Base-by-base conservation (phyloP, 768 basidiomycete species). In the Mycena leptocephala region DNA sequence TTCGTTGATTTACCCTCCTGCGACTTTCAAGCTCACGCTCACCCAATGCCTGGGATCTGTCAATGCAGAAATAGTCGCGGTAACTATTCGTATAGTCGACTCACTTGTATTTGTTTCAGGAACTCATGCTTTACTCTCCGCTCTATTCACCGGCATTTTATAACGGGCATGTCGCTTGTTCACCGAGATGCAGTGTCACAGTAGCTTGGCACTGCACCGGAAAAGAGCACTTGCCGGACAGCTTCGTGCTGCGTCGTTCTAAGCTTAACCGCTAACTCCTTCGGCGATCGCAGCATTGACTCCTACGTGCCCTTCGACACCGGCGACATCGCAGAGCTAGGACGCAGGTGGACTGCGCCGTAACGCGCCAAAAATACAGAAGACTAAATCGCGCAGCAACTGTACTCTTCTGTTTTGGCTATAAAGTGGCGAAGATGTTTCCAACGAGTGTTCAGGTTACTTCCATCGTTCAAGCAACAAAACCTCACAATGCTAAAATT, bases 401-500 rank as follows among this genome's bases (percentile, higher is more conserved):
- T n/a, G n/a, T n/a, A n/a, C n/a, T n/a, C 2, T 24, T 24, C 13
- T 7, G n/a, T n/a, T n/a, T n/a, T n/a, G n/a, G 8, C 24, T 63
- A 63, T 41, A 63, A 43, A 30, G 11, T 26, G 24, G 43, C 16
- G 4, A 32, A 66, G 64, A 10, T 1, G 10, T 16, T n/a, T 24
- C 32, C 24, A 35, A 0, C n/a, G 59, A 20, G 11, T 13, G n/a
- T 3, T 33, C 43, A 66, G 48, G 32, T n/a, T 30, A 66, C 46
- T 66, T 37, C 22, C 43, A 33, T 13, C 16, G 10, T 16, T 55
- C 64, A 51, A 65, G 63, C 43, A 10, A 55, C 53, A 55, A 30
- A 37, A 7, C 55, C 55, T 56, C 58, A 61, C 65, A 51, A 75
- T 75, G 74, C 26, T 20, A n/a, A 35, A 3, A n/a, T 82, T 80